phyloP scores from a whole-genome alignment of 176 grass and related monocot species.

The Echinochloa phyllopogon region DNA sequence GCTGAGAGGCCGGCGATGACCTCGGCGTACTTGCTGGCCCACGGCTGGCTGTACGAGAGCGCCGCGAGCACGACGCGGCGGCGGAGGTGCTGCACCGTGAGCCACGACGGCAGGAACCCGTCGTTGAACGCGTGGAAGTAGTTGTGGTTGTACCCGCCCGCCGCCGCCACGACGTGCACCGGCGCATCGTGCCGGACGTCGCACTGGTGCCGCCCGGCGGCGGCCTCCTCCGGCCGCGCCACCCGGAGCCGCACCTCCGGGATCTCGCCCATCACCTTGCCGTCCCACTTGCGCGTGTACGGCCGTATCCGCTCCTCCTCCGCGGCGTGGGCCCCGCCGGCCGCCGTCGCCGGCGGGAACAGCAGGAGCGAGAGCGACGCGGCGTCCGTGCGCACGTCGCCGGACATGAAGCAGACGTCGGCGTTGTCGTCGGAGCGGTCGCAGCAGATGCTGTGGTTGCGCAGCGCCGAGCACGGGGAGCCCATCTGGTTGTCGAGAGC shows the following conservation, averaged over 20 bases:
- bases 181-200: constrained; percentile 72
- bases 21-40: constrained; percentile 54
- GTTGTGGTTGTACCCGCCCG: constrained; percentile 76
- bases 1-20: constrained; percentile 48
- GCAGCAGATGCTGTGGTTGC: constrained; percentile 59
- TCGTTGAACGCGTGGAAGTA: constrained; percentile 76
- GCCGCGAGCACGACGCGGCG: constrained; percentile 57
- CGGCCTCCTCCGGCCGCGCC: neutral
- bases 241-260: constrained; percentile 55
- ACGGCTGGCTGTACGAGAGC: constrained; percentile 59
- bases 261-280: constrained; percentile 46
- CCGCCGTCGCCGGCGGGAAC: neutral
- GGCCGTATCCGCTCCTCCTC: constrained; percentile 62
- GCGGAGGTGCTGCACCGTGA: constrained; percentile 70
- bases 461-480: constrained; percentile 49
- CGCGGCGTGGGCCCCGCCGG: too few species aligned
- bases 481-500: constrained; percentile 54
- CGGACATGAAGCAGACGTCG: constrained; percentile 85
- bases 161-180: constrained; percentile 52
- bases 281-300: constrained; percentile 90
- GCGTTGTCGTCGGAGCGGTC: constrained; percentile 65
- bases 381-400: constrained; percentile 69
- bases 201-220: constrained; percentile 25
- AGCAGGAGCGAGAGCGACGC: constrained; percentile 50
- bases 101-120: constrained; percentile 63